Conservation (phyloP, 768 basidiomycete genomes). For the Paxillus involutus region DNA sequence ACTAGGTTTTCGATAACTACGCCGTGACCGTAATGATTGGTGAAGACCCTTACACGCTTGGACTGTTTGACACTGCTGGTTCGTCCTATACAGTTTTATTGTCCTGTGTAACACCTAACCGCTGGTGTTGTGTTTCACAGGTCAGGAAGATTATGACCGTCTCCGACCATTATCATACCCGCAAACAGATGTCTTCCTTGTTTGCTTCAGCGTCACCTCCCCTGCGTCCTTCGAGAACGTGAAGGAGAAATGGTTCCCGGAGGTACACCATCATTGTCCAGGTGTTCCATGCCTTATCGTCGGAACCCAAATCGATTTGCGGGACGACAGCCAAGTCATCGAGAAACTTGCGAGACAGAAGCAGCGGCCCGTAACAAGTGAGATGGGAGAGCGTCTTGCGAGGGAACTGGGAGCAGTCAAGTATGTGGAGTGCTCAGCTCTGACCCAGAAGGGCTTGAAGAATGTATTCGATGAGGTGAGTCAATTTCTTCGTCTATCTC, state of each 20-base stretch:
- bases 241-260: conserved; percentile 99
- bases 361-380: conserved; percentile 85
- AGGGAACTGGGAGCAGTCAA: conserved; percentile 97
- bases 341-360: conserved; percentile 97
- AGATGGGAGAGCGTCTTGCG: conserved; percentile 93
- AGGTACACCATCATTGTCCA: conserved; percentile 99
- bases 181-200: conserved; percentile 98
- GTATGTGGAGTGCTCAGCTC: conserved; percentile 97
- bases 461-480: conserved; percentile 99
- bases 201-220: conserved; percentile 98
- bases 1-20: conserved; percentile 92
- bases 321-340: conserved; percentile 89
- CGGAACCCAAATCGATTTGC: conserved; percentile 95
- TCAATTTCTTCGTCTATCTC: conserved; percentile 11
- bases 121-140: conserved; percentile 39
- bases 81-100: conserved; percentile 31
- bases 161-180: conserved; percentile 99
- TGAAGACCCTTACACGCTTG: conserved; percentile 97
- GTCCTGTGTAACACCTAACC: conserved; percentile 1
- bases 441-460: conserved; percentile 99
- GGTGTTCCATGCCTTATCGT: conserved; percentile 99
- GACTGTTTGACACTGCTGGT: conserved; percentile 99
- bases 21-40: conserved; percentile 99
- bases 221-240: conserved; percentile 99
- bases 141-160: conserved; percentile 99